phyloP scores from a whole-genome alignment of 352 stramenopile species.

The Plasmopara halstedii region DNA sequence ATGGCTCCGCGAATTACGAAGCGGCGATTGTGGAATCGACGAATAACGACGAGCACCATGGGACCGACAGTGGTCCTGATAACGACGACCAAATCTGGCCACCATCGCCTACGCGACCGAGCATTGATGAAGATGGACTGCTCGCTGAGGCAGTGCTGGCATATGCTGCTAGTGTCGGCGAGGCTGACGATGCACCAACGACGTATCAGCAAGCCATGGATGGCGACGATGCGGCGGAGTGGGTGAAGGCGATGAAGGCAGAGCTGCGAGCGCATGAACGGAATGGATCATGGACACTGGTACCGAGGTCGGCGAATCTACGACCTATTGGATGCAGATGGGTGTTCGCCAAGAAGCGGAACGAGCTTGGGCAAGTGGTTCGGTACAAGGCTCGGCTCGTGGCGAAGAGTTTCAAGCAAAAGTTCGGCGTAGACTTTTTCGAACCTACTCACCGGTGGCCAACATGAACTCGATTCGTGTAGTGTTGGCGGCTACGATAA shows the following conservation, averaged over 20 bases:
- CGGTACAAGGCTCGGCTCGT: not conserved
- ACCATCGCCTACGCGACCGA: not conserved
- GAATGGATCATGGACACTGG: conserved; percentile 2
- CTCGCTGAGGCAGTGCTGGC: conserved; percentile 5
- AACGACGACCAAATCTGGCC: not conserved
- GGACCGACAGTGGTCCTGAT: not conserved
- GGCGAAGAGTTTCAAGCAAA: not conserved
- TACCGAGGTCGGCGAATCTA: not conserved
- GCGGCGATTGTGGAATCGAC: not conserved
- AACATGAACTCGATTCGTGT: not conserved
- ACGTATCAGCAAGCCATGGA: conserved; percentile 6
- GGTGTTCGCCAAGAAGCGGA: not conserved
- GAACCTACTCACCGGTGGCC: not conserved
- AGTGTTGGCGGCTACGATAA: not conserved
- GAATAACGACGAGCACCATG: not conserved
- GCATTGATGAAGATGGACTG: not conserved
- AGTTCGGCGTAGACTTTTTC: not conserved
- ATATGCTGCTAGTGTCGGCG: conserved; percentile 3
- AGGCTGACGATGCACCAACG: not conserved
- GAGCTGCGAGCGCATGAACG: conserved; percentile 1
- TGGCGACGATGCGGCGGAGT: not conserved
- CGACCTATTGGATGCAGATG: not conserved
- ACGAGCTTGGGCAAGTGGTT: not conserved
- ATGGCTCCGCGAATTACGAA: not conserved
- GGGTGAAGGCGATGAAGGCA: conserved; percentile 2